Percentiles rank a stretch among this genome's conserved stretches.
Conservation (phyloP, 495 filamentous ascomycete species). For the Halenospora varia region DNA sequence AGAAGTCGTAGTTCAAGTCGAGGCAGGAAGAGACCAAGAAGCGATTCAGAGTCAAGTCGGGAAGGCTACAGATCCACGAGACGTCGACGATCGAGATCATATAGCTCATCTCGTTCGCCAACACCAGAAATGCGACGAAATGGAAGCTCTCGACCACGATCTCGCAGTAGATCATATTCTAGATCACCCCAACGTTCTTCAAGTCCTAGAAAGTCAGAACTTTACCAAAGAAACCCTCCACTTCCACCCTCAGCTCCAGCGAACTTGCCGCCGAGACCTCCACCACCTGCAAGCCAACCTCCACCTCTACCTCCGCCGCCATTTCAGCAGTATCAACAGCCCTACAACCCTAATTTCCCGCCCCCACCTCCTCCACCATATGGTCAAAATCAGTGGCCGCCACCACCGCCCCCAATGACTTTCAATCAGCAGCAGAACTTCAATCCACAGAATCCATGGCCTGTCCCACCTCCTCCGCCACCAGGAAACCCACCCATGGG, state of each 20-base stretch:
- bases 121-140: slow-evolving; percentile 24
- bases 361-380: slow-evolving; percentile 23
- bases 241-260: slow-evolving; percentile 24
- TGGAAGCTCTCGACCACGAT: slow-evolving; percentile 29
- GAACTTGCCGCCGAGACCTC: slow-evolving; percentile 20
- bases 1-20: slow-evolving; percentile 36
- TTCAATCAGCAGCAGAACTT: slow-evolving; percentile 6
- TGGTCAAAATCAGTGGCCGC: slow-evolving; percentile 45
- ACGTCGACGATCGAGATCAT: slow-evolving; percentile 13
- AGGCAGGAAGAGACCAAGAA: slow-evolving; percentile 15
- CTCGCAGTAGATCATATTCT: slow-evolving; percentile 26
- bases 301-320: slow-evolving; percentile 26
- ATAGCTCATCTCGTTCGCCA: slow-evolving; percentile 41
- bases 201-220: slow-evolving; percentile 24
- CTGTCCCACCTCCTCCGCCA: background rate
- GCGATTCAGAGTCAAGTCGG: slow-evolving; percentile 16
- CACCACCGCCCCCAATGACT: slow-evolving; percentile 36
- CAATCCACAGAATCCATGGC: background rate
- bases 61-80: slow-evolving; percentile 10
- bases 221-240: slow-evolving; percentile 24
- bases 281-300: slow-evolving; percentile 28
- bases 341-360: background rate
- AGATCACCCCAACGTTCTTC: slow-evolving; percentile 25
- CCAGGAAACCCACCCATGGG: slow-evolving; percentile 10
- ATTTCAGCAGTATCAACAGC: background rate